These are phyloP conservation scores for Rosa chinensis DNA, from an alignment of 306 rosid genomes.

Conservation along the genomic window DNA sequence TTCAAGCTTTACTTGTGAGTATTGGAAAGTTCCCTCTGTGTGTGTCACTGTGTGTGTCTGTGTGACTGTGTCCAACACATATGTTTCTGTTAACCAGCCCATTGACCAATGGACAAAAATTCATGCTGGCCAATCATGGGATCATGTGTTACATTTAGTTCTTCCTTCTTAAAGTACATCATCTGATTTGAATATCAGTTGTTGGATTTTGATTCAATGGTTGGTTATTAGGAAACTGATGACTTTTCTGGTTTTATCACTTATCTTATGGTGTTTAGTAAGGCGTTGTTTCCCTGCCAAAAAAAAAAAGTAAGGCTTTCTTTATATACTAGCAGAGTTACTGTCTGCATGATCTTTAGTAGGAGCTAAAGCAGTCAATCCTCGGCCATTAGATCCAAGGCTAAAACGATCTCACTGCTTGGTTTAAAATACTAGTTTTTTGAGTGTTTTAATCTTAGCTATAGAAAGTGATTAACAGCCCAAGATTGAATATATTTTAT, in stretches of 20 bases:
- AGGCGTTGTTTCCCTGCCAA: background rate
- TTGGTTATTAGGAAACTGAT: background rate
- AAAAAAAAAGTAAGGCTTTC: background rate
- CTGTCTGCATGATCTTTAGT: background rate
- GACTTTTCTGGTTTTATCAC: background rate
- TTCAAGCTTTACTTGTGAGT: background rate
- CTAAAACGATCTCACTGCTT: background rate
- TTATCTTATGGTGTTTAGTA: background rate
- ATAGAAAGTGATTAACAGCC: background rate
- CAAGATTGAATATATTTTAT: background rate
- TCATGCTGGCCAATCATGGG: background rate
- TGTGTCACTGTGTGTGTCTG: background rate
- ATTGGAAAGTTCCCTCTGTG: background rate
- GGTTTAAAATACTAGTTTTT: background rate
- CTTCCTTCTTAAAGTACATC: background rate
- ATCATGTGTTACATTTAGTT: background rate
- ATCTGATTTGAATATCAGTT: background rate
- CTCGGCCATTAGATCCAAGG: background rate
- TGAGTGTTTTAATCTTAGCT: background rate
- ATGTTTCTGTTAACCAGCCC: background rate
- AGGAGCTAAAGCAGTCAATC: slow-evolving; percentile 1
- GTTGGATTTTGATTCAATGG: background rate
- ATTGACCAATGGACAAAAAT: background rate
- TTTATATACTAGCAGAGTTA: background rate
- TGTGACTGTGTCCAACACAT: too few relatives aligned